Evolutionary conservation across 2,329 filamentous ascomycete species (phyloP).

Genomic region (Fusarium sp.): DNA sequence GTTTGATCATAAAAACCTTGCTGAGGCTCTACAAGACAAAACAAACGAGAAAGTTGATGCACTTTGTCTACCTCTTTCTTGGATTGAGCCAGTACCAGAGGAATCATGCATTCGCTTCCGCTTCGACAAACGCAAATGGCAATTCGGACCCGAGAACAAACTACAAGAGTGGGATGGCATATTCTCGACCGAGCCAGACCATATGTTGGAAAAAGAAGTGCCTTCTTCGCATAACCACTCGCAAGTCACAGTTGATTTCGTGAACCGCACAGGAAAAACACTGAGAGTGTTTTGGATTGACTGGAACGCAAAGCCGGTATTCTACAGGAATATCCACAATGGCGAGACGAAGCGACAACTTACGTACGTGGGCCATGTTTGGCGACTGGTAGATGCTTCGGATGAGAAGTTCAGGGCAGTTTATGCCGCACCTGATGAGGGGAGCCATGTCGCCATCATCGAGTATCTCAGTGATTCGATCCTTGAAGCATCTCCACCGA

Average conservation of each 20-base stretch:
- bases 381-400: slow-evolving; percentile 34
- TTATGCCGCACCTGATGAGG: slow-evolving; percentile 29
- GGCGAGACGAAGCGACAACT: slow-evolving; percentile 30
- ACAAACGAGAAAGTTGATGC: slow-evolving; percentile 20
- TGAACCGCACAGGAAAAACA: slow-evolving; percentile 42
- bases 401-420: slow-evolving; percentile 26
- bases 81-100: slow-evolving; percentile 38
- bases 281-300: slow-evolving; percentile 47
- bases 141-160: slow-evolving; percentile 31
- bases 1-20: slow-evolving; percentile 46
- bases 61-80: slow-evolving; percentile 41
- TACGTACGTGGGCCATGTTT: slow-evolving; percentile 43
- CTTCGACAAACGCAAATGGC: slow-evolving; percentile 34
- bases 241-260: slow-evolving; percentile 38
- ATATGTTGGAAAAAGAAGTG: slow-evolving; percentile 36
- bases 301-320: slow-evolving; percentile 32
- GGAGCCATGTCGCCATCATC: slow-evolving; percentile 31
- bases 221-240: slow-evolving; percentile 33
- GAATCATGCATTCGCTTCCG: slow-evolving; percentile 38
- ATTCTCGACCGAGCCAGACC: slow-evolving; percentile 14
- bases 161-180: slow-evolving; percentile 40
- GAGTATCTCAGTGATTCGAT: slow-evolving; percentile 16
- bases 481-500: background rate
- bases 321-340: slow-evolving; percentile 34
- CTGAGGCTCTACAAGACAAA: slow-evolving; percentile 26